Percentiles rank a stretch among this genome's conserved stretches.
Conservation (phyloP, 805 yeast genomes). For the Isabelozyma rhagii region DNA sequence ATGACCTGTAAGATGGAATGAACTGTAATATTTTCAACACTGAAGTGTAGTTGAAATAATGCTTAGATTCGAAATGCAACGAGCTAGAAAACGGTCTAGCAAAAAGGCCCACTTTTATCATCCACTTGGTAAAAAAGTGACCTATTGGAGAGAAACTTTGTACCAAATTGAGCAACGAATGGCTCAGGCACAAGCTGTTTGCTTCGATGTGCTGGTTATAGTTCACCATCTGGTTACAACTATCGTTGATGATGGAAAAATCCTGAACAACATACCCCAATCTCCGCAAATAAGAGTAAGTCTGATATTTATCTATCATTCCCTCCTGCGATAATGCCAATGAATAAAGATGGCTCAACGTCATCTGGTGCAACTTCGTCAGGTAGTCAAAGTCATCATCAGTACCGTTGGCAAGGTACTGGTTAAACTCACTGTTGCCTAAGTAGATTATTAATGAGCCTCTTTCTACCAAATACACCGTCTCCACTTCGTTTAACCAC, state of each 20-base stretch:
- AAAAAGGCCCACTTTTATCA: constrained; percentile 8
- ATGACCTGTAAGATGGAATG: constrained; percentile 12
- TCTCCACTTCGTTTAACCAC: constrained; percentile 63
- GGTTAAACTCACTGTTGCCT: constrained; percentile 14
- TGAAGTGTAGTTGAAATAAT: constrained; percentile 22
- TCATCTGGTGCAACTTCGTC: constrained; percentile 33
- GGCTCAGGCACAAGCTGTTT: neutral
- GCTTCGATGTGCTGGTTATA: neutral
- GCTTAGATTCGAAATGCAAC: constrained; percentile 17
- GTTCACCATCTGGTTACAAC: neutral
- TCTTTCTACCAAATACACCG: constrained; percentile 75
- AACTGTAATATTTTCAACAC: constrained; percentile 19
- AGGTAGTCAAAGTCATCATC: constrained; percentile 19
- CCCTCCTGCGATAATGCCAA: constrained; percentile 35
- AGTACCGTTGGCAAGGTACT: constrained; percentile 12
- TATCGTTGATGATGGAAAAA: neutral
- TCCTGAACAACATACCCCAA: constrained; percentile 52
- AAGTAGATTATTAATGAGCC: constrained; percentile 47
- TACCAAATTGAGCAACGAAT: neutral
- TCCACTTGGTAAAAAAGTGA: neutral
- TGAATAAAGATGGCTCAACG: constrained; percentile 64
- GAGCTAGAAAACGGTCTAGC: constrained; percentile 10
- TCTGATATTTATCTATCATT: constrained; percentile 53
- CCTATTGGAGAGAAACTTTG: neutral
- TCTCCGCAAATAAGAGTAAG: constrained; percentile 71